phyloP scores from a whole-genome alignment of 2,329 filamentous ascomycete species.

The Colletotrichum australisinense region DNA sequence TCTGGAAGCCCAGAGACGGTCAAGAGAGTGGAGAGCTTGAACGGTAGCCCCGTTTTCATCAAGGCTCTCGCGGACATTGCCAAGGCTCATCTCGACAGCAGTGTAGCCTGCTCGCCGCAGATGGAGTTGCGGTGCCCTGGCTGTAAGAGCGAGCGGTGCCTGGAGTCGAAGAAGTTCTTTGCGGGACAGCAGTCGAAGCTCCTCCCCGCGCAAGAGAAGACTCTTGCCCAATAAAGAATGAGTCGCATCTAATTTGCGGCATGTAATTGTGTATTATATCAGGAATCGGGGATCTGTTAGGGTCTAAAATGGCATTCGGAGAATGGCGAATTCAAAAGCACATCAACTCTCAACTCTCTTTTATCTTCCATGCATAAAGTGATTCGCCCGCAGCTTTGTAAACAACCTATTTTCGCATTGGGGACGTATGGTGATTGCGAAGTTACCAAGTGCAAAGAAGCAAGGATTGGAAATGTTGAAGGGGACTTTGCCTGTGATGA shows the following conservation, averaged over 20 bases:
- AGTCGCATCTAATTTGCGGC: neutral
- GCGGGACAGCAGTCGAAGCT: constrained; percentile 47
- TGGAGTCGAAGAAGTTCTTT: constrained; percentile 80
- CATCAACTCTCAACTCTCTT: neutral
- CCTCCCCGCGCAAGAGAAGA: constrained; percentile 8
- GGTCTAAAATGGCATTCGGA: constrained; percentile 1
- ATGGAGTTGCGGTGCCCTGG: constrained; percentile 93
- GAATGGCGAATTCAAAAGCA: constrained; percentile 5
- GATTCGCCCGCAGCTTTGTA: neutral
- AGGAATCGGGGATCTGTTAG: constrained; percentile 17
- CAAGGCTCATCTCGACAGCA: constrained; percentile 79
- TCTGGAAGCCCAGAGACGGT: constrained; percentile 81
- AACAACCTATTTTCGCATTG: neutral
- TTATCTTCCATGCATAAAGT: neutral
- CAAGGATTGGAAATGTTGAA: neutral
- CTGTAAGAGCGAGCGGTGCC: constrained; percentile 89
- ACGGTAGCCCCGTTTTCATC: constrained; percentile 92
- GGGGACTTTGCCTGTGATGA: constrained; percentile 6
- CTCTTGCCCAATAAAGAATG: constrained; percentile 9
- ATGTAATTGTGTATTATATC: constrained; percentile 28
- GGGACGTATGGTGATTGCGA: neutral
- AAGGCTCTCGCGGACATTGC: constrained; percentile 89
- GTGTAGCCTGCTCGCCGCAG: constrained; percentile 78
- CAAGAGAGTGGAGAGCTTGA: constrained; percentile 91
- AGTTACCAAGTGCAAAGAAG: neutral